Evolutionary conservation across 768 basidiomycete genomes (phyloP), one percentile per base, ranked within the genome.

Genomic region (Dacryopinax primogenitus): DNA sequence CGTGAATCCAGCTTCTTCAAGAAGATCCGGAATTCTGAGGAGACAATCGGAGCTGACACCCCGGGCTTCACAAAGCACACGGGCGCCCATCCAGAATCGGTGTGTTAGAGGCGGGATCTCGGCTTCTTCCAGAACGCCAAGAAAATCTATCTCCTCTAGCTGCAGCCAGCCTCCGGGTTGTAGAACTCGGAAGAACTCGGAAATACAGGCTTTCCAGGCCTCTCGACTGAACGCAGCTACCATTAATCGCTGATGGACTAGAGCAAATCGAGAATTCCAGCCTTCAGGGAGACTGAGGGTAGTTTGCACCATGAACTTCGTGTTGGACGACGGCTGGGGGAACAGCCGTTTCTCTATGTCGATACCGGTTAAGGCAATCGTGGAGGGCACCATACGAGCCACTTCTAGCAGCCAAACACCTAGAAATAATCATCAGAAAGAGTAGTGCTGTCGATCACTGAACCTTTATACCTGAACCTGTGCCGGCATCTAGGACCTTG

Each of bases 121-220:
- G 33, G 12, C 28, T 28, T 26, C 36, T 0, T 63, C 63, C 36
- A 63, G 18, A 28, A 64, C 37, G 2, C 45, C 63, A 18, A 36
- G 33, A 58, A 28, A 44, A n/a, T 32, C 51, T 23, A 58, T 58
- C 51, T 77, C 76, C 33, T 72, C 65, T n/a, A 77, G 66, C 41
- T 77, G 76, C 1, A 69, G 69, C 32, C 71, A 75, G 2, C 76
- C 76, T 2, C 67, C 67, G 6, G 67, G 67, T n/a, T 37, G 63
- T 9, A 62, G 23, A 7, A 66, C 63, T 3, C 65, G 65, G 30
- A 35, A 68, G 13, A 66, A 41, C 65, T 66, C 65, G 3, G 34
- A 41, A 9, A 68, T 15, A 21, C 37, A 28, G 1, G 13, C 7
- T 18, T 63, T 18, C 67, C 67, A 68, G 3, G 66, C 65, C 1